Evolutionary conservation across 768 basidiomycete species (phyloP).

Genomic region (Amanita thiersii): DNA sequence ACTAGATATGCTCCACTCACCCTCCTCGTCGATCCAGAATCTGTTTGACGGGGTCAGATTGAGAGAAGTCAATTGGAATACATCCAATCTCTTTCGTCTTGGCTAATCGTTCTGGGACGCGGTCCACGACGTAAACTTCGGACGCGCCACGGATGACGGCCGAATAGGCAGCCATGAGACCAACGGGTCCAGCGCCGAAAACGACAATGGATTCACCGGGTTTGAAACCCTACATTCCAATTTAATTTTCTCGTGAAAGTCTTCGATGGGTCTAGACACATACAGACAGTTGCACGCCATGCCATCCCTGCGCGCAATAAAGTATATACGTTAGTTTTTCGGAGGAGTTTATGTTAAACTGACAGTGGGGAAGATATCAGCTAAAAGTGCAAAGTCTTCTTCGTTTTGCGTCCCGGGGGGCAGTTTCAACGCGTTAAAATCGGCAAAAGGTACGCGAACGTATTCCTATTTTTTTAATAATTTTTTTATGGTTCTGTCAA

Average conservation of each 20-base stretch:
- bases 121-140: conserved; percentile 47
- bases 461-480: conserved; percentile 30
- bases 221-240: conserved; percentile 29
- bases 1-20: conserved; percentile 16
- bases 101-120: conserved; percentile 41
- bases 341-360: background rate
- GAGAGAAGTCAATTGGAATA: conserved; percentile 39
- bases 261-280: conserved; percentile 6
- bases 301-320: conserved; percentile 52
- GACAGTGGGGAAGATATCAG: conserved; percentile 50
- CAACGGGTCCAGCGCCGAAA: conserved; percentile 46
- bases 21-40: conserved; percentile 36
- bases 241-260: background rate
- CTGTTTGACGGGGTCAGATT: conserved; percentile 39
- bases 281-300: conserved; percentile 41
- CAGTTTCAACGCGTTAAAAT: conserved; percentile 42
- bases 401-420: conserved; percentile 47
- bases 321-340: background rate
- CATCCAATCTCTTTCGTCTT: conserved; percentile 48
- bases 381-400: conserved; percentile 45
- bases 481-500: background rate
- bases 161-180: conserved; percentile 53
- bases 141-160: conserved; percentile 43
- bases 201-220: conserved; percentile 46
- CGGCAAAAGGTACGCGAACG: conserved; percentile 47